Conservation (phyloP, 164 flowering plant genomes). For the Brasenia schreberi region DNA sequence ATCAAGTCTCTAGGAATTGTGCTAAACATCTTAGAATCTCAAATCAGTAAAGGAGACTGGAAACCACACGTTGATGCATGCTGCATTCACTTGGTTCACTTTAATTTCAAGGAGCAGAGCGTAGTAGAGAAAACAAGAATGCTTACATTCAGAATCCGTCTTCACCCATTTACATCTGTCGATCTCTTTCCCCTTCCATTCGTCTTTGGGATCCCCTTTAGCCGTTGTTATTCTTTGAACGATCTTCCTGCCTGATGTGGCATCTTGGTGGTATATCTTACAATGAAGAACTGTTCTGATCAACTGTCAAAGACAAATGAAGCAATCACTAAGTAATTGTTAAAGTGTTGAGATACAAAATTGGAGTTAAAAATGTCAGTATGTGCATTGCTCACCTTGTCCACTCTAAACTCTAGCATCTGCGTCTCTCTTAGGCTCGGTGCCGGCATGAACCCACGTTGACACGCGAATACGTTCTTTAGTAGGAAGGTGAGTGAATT, state of each 20-base stretch:
- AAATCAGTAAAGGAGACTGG: no score
- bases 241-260: conserved; percentile 32
- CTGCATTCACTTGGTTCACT: neutral
- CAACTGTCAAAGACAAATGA: conserved; percentile 25
- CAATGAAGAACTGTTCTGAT: conserved; percentile 57
- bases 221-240: conserved; percentile 24
- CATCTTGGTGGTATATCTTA: conserved; percentile 42
- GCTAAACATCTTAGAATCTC: no score
- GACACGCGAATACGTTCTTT: conserved; percentile 57
- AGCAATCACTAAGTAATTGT: no score
- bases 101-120: neutral
- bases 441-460: conserved; percentile 33
- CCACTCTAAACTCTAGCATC: conserved; percentile 60
- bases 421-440: conserved; percentile 46
- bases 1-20: no score
- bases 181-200: conserved; percentile 11
- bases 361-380: no score
- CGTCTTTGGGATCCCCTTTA: conserved; percentile 19
- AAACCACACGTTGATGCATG: no score
- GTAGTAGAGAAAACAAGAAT: neutral
- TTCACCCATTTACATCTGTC: conserved; percentile 72
- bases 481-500: conserved; percentile 61
- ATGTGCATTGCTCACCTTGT: conserved; percentile 41
- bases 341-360: no score
- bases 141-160: conserved; percentile 88